Evolutionary conservation across 441 rosid species (phyloP).

Genomic region (Rhodomyrtus psidioides): DNA sequence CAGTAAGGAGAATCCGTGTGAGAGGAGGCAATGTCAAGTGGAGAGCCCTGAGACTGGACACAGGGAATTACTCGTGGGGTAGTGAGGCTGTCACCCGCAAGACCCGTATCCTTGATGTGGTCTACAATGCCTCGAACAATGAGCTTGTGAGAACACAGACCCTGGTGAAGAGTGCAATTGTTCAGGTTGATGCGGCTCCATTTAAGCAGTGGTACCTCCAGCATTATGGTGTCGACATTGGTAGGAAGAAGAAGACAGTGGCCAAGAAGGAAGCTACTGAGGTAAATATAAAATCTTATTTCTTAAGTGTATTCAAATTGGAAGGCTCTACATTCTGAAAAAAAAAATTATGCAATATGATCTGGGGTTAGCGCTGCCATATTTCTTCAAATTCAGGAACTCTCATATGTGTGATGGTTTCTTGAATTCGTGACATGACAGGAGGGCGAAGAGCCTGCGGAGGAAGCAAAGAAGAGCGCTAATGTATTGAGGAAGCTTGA

Average conservation of each 20-base stretch:
- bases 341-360: neutral
- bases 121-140: slow-evolving; percentile 71
- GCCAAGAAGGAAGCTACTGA: slow-evolving; percentile 46
- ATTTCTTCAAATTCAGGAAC: neutral
- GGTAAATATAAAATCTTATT: slow-evolving; percentile 9
- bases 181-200: slow-evolving; percentile 70
- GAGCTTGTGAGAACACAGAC: slow-evolving; percentile 77
- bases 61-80: slow-evolving; percentile 76
- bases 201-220: slow-evolving; percentile 70
- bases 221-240: slow-evolving; percentile 65
- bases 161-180: slow-evolving; percentile 63
- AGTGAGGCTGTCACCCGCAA: slow-evolving; percentile 65
- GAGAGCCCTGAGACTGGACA: slow-evolving; percentile 69
- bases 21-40: slow-evolving; percentile 79
- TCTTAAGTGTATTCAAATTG: neutral
- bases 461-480: slow-evolving; percentile 39
- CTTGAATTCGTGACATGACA: slow-evolving; percentile 5
- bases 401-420: neutral
- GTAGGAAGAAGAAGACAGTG: slow-evolving; percentile 58
- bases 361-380: neutral
- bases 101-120: slow-evolving; percentile 74
- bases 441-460: slow-evolving; percentile 32
- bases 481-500: slow-evolving; percentile 38
- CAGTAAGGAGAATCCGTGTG: slow-evolving; percentile 59
- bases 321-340: neutral